Evolutionary conservation across 441 rosid species (phyloP), one percentile per base, ranked within the genome.

Genomic region (Sinapis alba): DNA sequence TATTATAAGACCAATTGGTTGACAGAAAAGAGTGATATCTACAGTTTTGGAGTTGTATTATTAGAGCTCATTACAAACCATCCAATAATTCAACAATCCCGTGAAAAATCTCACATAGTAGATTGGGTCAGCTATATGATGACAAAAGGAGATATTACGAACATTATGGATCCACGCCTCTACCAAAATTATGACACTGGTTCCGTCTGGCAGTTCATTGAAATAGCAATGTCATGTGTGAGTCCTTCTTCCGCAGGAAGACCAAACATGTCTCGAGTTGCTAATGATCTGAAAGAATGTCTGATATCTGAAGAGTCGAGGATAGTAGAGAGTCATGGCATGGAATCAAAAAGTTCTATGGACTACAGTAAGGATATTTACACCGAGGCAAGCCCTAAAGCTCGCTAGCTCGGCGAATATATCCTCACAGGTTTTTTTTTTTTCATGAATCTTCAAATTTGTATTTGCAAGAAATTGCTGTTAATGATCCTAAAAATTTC

Each of bases 21-120:
- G n/a, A 74, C 73, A 0, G 72, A 83, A 6, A 83, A 83, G n/a
- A 83, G 81, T 67, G 85, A 83, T 45, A 38, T 83, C 5, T 83
- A 75, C 11, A 78, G 86, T 66, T 80, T 80, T 5, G 79, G 86
- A 3, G 67, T 83, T 30, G 76, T 80, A 9, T 30, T 86, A 7
- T 21, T 84, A 8, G 83, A 80, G 70, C 56, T 78, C 23, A 78
- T 80, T 0, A 65, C 86, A 6, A 63, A 78, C 64, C 66, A 47
- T 0, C 83, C 74, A 0, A 62, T 69, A 24, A 72, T 83, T 10
- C 28, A 69, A 0, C 67, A 58, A 12, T 15, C 75, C 0, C 62
- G 78, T 27, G 69, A 72, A 12, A 71, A 71, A 7, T 10, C 72
- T 21, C 65, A 82, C 28, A 6, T 76, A 62, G 78, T 64, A 16